These are phyloP conservation scores for Suillus lakei DNA, from an alignment of 768 basidiomycete genomes.

Conservation along the genomic window DNA sequence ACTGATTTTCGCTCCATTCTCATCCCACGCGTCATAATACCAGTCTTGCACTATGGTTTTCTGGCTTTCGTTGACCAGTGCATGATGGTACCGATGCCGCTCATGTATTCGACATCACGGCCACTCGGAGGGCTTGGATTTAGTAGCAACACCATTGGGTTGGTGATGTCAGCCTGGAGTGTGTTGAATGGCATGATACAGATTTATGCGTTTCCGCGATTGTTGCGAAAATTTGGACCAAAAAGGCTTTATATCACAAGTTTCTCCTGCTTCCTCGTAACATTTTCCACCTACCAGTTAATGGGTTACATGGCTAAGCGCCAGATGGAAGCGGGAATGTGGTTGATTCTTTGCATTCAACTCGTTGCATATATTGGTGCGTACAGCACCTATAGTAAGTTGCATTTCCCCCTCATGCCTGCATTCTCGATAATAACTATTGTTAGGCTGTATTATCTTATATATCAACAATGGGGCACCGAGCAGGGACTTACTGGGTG, in stretches of 20 bases:
- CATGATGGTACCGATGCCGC: slow-evolving; percentile 14
- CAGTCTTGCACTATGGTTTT: slow-evolving; percentile 15
- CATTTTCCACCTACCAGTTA: slow-evolving; percentile 9
- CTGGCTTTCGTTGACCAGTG: slow-evolving; percentile 17
- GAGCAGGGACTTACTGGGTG: slow-evolving; percentile 23
- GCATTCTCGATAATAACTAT: not conserved
- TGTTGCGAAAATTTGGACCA: slow-evolving; percentile 8
- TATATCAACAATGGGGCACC: slow-evolving; percentile 13
- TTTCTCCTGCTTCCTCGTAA: slow-evolving; percentile 8
- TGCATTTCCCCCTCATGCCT: not conserved
- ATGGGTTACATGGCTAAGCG: slow-evolving; percentile 13
- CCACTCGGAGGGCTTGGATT: slow-evolving; percentile 14
- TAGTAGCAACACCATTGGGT: slow-evolving; percentile 14
- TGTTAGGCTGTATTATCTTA: slow-evolving; percentile 13
- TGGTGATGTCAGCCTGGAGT: slow-evolving; percentile 9
- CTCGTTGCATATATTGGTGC: slow-evolving; percentile 5
- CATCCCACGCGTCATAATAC: slow-evolving; percentile 4
- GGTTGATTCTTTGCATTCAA: slow-evolving; percentile 9
- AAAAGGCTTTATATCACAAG: slow-evolving; percentile 10
- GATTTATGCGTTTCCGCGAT: slow-evolving; percentile 11
- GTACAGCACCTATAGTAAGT: slow-evolving; percentile 10
- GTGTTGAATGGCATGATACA: slow-evolving; percentile 13
- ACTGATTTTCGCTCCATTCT: slow-evolving; percentile 2
- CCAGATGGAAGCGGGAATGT: slow-evolving; percentile 9
- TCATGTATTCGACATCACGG: slow-evolving; percentile 19